Evolutionary conservation across 768 basidiomycete species (phyloP).

Genomic region (Russula brevipes): DNA sequence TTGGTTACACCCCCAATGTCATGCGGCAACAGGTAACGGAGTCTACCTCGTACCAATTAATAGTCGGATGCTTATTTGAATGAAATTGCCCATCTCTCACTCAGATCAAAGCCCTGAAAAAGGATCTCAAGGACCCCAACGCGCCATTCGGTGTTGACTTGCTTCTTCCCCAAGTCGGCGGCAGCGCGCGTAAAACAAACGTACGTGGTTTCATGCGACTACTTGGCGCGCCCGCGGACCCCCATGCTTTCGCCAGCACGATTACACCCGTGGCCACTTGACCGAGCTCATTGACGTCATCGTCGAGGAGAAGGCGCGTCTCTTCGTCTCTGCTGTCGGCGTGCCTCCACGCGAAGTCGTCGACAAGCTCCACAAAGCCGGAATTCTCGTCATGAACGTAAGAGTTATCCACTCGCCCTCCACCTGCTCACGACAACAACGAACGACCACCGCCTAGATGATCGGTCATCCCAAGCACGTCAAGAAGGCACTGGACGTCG

Average conservation of each 20-base stretch:
- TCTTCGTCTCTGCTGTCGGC: constrained; percentile 91
- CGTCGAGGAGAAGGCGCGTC: constrained; percentile 79
- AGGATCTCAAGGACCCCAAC: constrained; percentile 63
- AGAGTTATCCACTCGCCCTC: constrained; percentile 21
- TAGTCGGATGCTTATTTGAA: neutral
- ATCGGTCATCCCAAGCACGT: constrained; percentile 94
- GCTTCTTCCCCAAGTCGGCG: constrained; percentile 81
- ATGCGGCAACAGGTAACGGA: constrained; percentile 66
- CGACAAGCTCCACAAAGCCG: constrained; percentile 75
- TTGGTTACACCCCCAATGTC: constrained; percentile 79
- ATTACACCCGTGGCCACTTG: constrained; percentile 87
- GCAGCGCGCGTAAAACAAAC: constrained; percentile 86
- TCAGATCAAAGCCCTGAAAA: constrained; percentile 71
- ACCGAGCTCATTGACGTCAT: constrained; percentile 83
- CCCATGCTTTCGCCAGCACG: constrained; percentile 47
- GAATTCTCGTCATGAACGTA: constrained; percentile 85
- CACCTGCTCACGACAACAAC: too few relatives aligned
- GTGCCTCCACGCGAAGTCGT: constrained; percentile 79
- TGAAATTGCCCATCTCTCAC: neutral
- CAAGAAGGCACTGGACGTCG: constrained; percentile 69
- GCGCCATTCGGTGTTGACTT: constrained; percentile 90
- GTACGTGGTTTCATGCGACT: constrained; percentile 34
- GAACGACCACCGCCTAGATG: constrained; percentile 43
- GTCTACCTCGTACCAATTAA: neutral
- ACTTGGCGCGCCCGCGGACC: too few relatives aligned